Evolutionary conservation across 2,329 filamentous ascomycete species (phyloP).

Genomic region (Emmonsiellopsis sp.): DNA sequence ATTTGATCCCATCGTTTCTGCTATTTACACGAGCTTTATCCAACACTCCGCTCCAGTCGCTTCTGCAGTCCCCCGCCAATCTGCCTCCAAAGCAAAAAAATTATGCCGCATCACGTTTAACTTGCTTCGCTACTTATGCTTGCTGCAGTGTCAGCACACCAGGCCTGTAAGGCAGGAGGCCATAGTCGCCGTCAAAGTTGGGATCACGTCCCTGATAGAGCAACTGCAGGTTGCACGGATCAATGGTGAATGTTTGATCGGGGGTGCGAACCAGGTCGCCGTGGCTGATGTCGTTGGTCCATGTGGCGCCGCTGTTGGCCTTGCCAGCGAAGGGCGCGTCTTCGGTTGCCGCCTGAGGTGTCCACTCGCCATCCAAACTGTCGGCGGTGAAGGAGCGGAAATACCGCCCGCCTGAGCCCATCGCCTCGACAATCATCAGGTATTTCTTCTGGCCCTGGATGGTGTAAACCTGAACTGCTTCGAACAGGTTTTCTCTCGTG

Average conservation of each 20-base stretch:
- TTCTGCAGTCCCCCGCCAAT: too few species aligned
- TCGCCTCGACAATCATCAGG: slow-evolving; percentile 59
- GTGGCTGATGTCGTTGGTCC: slow-evolving; percentile 60
- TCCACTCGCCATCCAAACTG: slow-evolving; percentile 49
- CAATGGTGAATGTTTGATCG: slow-evolving; percentile 55
- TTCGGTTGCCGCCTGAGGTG: slow-evolving; percentile 47
- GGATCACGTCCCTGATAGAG: slow-evolving; percentile 53
- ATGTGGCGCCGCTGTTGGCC: slow-evolving; percentile 54
- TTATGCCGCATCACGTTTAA: too few species aligned
- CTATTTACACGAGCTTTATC: too few species aligned
- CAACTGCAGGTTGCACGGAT: slow-evolving; percentile 55
- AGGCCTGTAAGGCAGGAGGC: slow-evolving; percentile 44
- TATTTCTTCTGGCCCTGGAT: slow-evolving; percentile 46
- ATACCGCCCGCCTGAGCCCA: slow-evolving; percentile 49
- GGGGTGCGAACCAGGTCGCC: slow-evolving; percentile 50
- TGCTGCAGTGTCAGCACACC: slow-evolving; percentile 42
- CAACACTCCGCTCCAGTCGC: too few species aligned
- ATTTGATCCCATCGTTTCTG: too few species aligned
- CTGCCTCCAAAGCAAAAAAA: too few species aligned
- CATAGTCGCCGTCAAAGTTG: slow-evolving; percentile 38
- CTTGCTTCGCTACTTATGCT: too few species aligned
- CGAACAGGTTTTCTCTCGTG: slow-evolving; percentile 49
- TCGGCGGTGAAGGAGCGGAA: slow-evolving; percentile 58
- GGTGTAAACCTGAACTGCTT: slow-evolving; percentile 58
- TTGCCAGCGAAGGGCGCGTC: slow-evolving; percentile 56